Evolutionary conservation across 208 protist genomes (phyloP).

Genomic region (Trichomonas tenax): DNA sequence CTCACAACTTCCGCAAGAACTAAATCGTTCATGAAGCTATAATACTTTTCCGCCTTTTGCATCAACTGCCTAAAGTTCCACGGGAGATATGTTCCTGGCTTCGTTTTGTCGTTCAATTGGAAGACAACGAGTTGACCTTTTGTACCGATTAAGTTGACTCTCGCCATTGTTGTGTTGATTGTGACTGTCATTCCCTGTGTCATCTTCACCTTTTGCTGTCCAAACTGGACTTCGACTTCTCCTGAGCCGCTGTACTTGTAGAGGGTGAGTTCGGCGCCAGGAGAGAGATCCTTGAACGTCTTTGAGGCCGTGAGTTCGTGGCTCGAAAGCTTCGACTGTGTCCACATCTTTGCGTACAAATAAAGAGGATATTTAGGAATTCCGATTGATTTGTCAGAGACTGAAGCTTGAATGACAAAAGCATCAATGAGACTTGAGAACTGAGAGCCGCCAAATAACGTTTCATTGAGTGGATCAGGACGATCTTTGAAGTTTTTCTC

Average conservation of each 20-base stretch:
- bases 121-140: background rate
- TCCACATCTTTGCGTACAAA: background rate
- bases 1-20: background rate
- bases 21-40: background rate
- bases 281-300: background rate
- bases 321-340: background rate
- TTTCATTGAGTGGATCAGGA: background rate
- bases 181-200: background rate
- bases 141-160: background rate
- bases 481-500: background rate
- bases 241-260: background rate
- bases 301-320: background rate
- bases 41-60: background rate
- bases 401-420: background rate
- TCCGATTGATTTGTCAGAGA: background rate
- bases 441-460: background rate
- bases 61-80: background rate
- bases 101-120: background rate
- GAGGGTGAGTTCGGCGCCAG: background rate
- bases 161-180: background rate
- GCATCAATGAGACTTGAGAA: background rate
- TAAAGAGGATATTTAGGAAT: background rate
- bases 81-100: background rate
- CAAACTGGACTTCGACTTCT: background rate
- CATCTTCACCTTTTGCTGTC: background rate